These are phyloP conservation scores for Suillus sp. DNA, from an alignment of 768 basidiomycete genomes.

Conservation along the genomic window DNA sequence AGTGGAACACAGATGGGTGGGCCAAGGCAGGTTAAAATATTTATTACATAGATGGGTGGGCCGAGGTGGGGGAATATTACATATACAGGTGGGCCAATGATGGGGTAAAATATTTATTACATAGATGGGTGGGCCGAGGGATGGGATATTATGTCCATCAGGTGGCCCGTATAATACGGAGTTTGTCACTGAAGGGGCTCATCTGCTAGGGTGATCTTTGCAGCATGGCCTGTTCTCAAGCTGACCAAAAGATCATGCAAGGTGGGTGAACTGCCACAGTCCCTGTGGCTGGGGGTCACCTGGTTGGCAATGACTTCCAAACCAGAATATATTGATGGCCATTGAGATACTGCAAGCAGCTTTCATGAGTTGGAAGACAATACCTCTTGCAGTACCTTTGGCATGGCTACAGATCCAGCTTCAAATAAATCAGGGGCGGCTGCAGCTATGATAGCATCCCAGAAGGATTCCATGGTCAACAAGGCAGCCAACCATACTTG, in stretches of 20 bases:
- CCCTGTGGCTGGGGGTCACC: not conserved
- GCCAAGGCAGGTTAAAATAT: too few relatives aligned
- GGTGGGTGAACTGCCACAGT: not conserved
- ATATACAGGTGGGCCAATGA: too few relatives aligned
- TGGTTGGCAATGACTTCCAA: conserved; percentile 8
- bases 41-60: too few relatives aligned
- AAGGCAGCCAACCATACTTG: not conserved
- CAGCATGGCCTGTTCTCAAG: not conserved
- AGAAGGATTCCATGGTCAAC: not conserved
- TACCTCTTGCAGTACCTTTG: not conserved
- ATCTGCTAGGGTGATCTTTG: not conserved
- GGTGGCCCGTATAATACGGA: too few relatives aligned
- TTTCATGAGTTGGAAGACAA: not conserved
- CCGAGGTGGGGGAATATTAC: too few relatives aligned
- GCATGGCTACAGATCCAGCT: not conserved
- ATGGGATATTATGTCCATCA: too few relatives aligned
- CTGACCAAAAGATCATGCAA: conserved; percentile 12
- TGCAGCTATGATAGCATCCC: not conserved
- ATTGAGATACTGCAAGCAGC: not conserved
- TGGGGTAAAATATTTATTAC: too few relatives aligned
- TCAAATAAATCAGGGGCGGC: not conserved
- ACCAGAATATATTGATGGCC: not conserved
- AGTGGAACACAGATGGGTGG: too few relatives aligned
- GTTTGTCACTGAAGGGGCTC: too few relatives aligned
- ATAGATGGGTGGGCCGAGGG: too few relatives aligned